Evolutionary conservation across 2,329 filamentous ascomycete genomes (phyloP).

Genomic region (Cladosporium sp.): DNA sequence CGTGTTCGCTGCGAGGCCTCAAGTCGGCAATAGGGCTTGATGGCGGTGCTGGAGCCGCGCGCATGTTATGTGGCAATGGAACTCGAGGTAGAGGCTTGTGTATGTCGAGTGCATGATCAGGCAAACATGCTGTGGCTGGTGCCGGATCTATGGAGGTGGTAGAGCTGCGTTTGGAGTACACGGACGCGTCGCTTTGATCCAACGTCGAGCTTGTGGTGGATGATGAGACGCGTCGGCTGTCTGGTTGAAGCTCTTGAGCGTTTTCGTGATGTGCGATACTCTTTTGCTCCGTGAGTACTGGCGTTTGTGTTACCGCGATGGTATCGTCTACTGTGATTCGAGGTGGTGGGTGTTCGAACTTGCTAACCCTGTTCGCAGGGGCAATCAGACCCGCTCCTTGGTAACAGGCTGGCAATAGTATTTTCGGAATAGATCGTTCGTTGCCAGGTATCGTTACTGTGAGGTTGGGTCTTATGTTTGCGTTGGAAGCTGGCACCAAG

Average conservation of each 20-base stretch:
- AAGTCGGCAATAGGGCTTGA: not conserved
- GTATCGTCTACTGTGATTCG: not conserved
- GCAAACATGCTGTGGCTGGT: not conserved
- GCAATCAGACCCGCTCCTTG: not conserved
- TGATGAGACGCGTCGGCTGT: constrained; percentile 29
- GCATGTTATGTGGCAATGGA: constrained; percentile 18
- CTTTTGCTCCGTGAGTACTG: not conserved
- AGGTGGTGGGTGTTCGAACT: not conserved
- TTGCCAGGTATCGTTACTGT: constrained; percentile 1
- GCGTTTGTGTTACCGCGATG: not conserved
- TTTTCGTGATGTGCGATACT: not conserved
- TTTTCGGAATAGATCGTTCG: not conserved
- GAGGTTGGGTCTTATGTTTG: not conserved
- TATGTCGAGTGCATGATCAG: constrained; percentile 12
- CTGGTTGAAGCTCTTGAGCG: constrained; percentile 15
- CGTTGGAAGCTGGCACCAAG: not conserved
- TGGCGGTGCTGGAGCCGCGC: constrained; percentile 18
- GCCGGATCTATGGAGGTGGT: constrained; percentile 27
- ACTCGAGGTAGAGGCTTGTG: constrained; percentile 28
- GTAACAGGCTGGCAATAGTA: not conserved
- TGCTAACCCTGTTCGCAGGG: not conserved
- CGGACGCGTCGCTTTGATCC: constrained; percentile 38
- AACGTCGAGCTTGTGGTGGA: constrained; percentile 36
- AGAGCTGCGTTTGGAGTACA: constrained; percentile 40
- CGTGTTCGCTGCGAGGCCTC: not conserved